Conservation (phyloP, 495 filamentous ascomycete species). For the Cercophora sp. region DNA sequence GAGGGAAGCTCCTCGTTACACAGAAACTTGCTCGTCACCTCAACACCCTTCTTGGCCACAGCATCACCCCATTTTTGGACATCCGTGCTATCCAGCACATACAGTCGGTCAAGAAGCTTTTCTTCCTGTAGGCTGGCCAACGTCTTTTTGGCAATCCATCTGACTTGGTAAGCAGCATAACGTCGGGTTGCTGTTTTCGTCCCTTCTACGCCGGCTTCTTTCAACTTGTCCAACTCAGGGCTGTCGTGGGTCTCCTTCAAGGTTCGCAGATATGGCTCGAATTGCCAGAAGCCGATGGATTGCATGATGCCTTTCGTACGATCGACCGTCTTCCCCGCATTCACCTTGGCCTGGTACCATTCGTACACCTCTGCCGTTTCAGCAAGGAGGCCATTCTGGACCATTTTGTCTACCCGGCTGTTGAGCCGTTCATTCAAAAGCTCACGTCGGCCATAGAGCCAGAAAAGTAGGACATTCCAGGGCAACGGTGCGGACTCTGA, state of each 20-base stretch:
- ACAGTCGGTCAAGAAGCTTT: slow-evolving; percentile 53
- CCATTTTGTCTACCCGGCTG: slow-evolving; percentile 76
- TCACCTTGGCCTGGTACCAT: slow-evolving; percentile 44
- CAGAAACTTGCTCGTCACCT: slow-evolving; percentile 60
- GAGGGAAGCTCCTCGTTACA: slow-evolving; percentile 49
- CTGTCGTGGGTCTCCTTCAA: slow-evolving; percentile 32
- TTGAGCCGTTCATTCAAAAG: slow-evolving; percentile 66
- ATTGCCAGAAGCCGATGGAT: slow-evolving; percentile 92
- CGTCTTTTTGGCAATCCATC: slow-evolving; percentile 84
- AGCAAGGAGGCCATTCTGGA: slow-evolving; percentile 61
- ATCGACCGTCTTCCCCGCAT: slow-evolving; percentile 56
- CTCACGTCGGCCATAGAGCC: slow-evolving; percentile 73
- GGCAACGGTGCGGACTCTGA: slow-evolving; percentile 25
- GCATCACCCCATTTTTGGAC: slow-evolving; percentile 49
- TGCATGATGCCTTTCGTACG: slow-evolving; percentile 83
- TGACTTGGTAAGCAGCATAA: slow-evolving; percentile 77
- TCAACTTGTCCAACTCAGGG: slow-evolving; percentile 35
- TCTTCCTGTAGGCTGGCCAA: slow-evolving; percentile 56
- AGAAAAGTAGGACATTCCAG: slow-evolving; percentile 74
- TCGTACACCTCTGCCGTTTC: slow-evolving; percentile 63
- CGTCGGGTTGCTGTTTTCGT: slow-evolving; percentile 79
- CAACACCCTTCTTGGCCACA: slow-evolving; percentile 61
- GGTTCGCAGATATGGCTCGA: slow-evolving; percentile 63
- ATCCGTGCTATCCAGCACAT: slow-evolving; percentile 71
- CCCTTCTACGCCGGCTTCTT: slow-evolving; percentile 37